Base-by-base conservation (phyloP, 306 rosid genomes). In the Ceratonia siliqua region DNA sequence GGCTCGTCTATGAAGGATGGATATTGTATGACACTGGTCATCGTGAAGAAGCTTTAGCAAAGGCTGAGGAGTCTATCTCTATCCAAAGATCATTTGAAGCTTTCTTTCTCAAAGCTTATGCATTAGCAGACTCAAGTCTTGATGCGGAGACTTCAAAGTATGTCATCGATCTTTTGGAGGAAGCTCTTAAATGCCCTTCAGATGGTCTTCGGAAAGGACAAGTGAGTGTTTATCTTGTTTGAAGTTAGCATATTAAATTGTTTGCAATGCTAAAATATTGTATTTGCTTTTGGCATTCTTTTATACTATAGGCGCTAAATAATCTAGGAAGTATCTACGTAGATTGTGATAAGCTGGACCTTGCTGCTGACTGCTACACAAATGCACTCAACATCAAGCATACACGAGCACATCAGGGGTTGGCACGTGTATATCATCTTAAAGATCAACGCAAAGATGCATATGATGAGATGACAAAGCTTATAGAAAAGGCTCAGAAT, bases 161-260 rank as follows among this genome's bases (percentile, higher is more conserved):
- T 25, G 91, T 87, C 58, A 82, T 87, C 74, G 79, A 80, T 32
- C 87, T 82, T 62, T 55, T 87, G 52, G 85, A 87, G 81, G 89
- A 87, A 75, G 91, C 91, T 11, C 87, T 87, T n/a, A 78, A 82
- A 72, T 87, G 91, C 81, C 91, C 89, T 72, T 87, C 91, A 15
- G 91, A 87, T 69, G 87, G 89, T 42, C 89, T 87, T 58, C 83
- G 91, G 61, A 87, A 87, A 80, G 91, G 91, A 74, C 91, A 87
- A 68, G 91, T 87, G 67, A 25, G 87, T 41, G 15, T 38, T 61
- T 52, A 54, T 62, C 35, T 28, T 33, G 48, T 70, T 70, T 53
- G 21, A 17, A 12, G n/a, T 48, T 41, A 45, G 14, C 2, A 3
- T 46, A 20, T 32, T 46, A 22, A 35, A 18, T 49, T 64, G 43